phyloP scores from a whole-genome alignment of 768 basidiomycete genomes.

The Pleurotus djamor region DNA sequence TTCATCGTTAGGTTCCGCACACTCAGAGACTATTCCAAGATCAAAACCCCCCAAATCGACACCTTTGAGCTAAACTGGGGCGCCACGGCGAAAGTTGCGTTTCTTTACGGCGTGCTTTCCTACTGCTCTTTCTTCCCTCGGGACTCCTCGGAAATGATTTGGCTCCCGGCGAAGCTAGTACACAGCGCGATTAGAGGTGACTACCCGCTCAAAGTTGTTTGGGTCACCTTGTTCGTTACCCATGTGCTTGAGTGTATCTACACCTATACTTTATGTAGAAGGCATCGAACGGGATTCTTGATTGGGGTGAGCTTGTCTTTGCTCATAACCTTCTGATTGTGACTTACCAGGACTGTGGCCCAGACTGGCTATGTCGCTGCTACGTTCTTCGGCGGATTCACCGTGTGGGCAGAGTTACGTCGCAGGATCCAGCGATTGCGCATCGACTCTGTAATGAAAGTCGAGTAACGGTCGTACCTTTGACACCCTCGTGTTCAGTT shows the following conservation, averaged over 20 bases:
- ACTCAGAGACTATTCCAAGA: slow-evolving; percentile 29
- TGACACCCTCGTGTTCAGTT: background rate
- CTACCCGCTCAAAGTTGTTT: slow-evolving; percentile 22
- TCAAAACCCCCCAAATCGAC: slow-evolving; percentile 59
- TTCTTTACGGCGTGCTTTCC: slow-evolving; percentile 28
- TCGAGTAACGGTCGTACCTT: slow-evolving; percentile 31
- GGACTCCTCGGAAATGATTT: slow-evolving; percentile 23
- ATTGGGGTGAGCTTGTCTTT: slow-evolving; percentile 26
- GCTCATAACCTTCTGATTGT: background rate
- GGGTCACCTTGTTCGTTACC: slow-evolving; percentile 24
- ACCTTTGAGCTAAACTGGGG: slow-evolving; percentile 46
- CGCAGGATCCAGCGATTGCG: slow-evolving; percentile 62
- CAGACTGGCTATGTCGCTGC: slow-evolving; percentile 53
- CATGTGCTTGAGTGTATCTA: slow-evolving; percentile 53
- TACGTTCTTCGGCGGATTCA: slow-evolving; percentile 53
- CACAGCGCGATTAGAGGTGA: slow-evolving; percentile 25
- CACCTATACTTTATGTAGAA: slow-evolving; percentile 41
- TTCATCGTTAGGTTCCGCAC: background rate
- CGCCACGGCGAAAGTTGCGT: slow-evolving; percentile 21
- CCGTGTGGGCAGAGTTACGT: slow-evolving; percentile 52
- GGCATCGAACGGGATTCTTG: slow-evolving; percentile 44
- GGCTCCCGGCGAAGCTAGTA: slow-evolving; percentile 28
- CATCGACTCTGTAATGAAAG: slow-evolving; percentile 82
- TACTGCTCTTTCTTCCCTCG: slow-evolving; percentile 18
- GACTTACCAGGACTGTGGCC: background rate